Evolutionary conservation across 192 early-diverging fungal genomes (phyloP).

Genomic region (Diversispora epigaea): DNA sequence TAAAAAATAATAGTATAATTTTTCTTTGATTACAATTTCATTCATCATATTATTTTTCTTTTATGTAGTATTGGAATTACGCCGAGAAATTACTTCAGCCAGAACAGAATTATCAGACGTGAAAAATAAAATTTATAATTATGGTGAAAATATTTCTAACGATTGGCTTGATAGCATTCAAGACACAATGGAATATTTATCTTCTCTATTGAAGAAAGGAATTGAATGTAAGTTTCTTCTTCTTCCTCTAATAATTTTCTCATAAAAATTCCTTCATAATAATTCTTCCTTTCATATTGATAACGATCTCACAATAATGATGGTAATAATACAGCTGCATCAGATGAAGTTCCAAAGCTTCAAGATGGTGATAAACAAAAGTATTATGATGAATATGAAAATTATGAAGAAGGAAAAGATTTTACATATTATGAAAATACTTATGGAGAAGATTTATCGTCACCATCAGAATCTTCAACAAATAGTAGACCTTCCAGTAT

Average conservation of each 20-base stretch:
- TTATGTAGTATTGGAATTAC: conserved; percentile 19
- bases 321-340: neutral
- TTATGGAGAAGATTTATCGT: neutral
- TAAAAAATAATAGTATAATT: neutral
- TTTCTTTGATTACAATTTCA: neutral
- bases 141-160: neutral
- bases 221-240: conserved; percentile 15
- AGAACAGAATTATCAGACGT: conserved; percentile 12
- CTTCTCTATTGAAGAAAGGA: conserved; percentile 21
- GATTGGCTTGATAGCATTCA: conserved; percentile 29
- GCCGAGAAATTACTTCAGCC: conserved; percentile 23
- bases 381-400: neutral
- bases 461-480: neutral
- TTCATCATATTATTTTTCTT: neutral
- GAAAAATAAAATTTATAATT: conserved; percentile 21
- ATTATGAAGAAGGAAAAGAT: neutral
- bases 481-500: neutral
- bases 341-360: neutral
- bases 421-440: neutral
- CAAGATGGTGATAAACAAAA: neutral
- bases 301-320: no score
- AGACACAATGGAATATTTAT: conserved; percentile 26
- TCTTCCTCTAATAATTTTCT: neutral
- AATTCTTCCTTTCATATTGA: neutral
- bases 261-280: neutral